A percentile compares a stretch with the other conserved stretches of the same genome.
Conservation (phyloP, 164 flowering plant species). For the Nymphaea thermarum region DNA sequence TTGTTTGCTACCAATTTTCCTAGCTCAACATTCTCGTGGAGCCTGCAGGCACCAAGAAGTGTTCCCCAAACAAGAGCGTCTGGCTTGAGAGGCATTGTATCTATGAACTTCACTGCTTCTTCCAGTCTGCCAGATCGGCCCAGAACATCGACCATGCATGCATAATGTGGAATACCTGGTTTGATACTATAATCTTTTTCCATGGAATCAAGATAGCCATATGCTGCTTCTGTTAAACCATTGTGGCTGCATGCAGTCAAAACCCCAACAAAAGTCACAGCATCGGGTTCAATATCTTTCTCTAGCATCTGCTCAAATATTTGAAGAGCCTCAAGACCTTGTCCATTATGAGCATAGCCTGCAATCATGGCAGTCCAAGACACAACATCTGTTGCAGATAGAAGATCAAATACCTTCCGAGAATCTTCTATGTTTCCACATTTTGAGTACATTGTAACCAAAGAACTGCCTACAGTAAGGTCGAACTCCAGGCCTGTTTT, state of each 20-base stretch:
- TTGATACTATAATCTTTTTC: slow-evolving; percentile 42
- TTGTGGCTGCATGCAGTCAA: slow-evolving; percentile 72
- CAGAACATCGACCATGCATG: slow-evolving; percentile 77
- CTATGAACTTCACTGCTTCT: slow-evolving; percentile 57
- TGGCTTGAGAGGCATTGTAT: slow-evolving; percentile 52
- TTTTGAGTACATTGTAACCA: slow-evolving; percentile 54
- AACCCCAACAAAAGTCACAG: slow-evolving; percentile 62
- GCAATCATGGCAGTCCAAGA: slow-evolving; percentile 66
- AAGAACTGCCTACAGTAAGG: slow-evolving; percentile 51
- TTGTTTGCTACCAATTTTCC: slow-evolving; percentile 47
- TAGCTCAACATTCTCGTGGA: slow-evolving; percentile 57
- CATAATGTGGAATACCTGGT: slow-evolving; percentile 50
- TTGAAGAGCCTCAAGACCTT: slow-evolving; percentile 51
- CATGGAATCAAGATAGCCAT: slow-evolving; percentile 54
- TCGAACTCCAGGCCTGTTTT: slow-evolving; percentile 47
- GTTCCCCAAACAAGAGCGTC: slow-evolving; percentile 73
- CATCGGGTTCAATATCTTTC: slow-evolving; percentile 52
- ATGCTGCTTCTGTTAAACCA: slow-evolving; percentile 74
- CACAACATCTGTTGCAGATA: slow-evolving; percentile 46
- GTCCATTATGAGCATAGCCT: slow-evolving; percentile 74
- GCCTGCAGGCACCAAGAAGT: slow-evolving; percentile 65
- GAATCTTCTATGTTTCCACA: too few relatives aligned
- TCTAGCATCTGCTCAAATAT: slow-evolving; percentile 44
- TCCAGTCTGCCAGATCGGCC: slow-evolving; percentile 61
- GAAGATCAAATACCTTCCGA: slow-evolving; percentile 41